These are phyloP conservation scores for Penicillium polonicum DNA, from an alignment of 2,329 filamentous ascomycete genomes.

Conservation along the genomic window DNA sequence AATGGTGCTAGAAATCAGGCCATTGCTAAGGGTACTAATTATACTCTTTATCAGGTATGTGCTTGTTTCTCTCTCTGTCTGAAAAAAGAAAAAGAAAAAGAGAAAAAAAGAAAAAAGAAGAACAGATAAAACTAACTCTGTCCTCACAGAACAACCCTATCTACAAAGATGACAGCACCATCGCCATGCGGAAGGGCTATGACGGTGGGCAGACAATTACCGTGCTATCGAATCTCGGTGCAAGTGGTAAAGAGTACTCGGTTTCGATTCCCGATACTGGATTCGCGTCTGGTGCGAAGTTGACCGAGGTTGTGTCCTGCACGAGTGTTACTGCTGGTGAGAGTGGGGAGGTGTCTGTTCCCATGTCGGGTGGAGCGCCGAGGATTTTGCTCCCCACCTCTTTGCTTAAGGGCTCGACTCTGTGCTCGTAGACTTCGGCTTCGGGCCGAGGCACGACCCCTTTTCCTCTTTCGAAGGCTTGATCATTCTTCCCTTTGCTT, in stretches of 20 bases:
- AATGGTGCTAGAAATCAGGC: constrained; percentile 53
- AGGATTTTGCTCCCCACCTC: constrained; percentile 35
- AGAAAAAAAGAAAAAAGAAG: not conserved
- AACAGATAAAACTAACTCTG: not conserved
- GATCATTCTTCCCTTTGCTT: not conserved
- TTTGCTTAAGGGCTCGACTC: constrained; percentile 9
- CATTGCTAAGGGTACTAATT: constrained; percentile 36
- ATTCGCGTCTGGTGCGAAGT: constrained; percentile 21
- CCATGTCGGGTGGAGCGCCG: constrained; percentile 46
- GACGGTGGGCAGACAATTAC: constrained; percentile 44
- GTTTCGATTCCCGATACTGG: constrained; percentile 28
- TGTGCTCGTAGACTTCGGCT: constrained; percentile 6
- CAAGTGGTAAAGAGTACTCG: constrained; percentile 25
- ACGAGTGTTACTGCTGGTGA: constrained; percentile 42
- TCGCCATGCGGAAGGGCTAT: constrained; percentile 45
- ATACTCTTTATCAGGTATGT: constrained; percentile 39
- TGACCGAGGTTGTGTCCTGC: constrained; percentile 42
- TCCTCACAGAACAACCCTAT: constrained; percentile 38
- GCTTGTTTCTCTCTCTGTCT: not conserved
- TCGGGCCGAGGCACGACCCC: not conserved
- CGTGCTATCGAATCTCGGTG: constrained; percentile 47
- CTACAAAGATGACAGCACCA: constrained; percentile 44
- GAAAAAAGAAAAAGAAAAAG: not conserved
- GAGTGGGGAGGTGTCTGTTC: constrained; percentile 46
- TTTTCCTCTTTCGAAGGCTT: not conserved